phyloP scores from a whole-genome alignment of 108 stramenopile species.

The Parietichytrium sp. region DNA sequence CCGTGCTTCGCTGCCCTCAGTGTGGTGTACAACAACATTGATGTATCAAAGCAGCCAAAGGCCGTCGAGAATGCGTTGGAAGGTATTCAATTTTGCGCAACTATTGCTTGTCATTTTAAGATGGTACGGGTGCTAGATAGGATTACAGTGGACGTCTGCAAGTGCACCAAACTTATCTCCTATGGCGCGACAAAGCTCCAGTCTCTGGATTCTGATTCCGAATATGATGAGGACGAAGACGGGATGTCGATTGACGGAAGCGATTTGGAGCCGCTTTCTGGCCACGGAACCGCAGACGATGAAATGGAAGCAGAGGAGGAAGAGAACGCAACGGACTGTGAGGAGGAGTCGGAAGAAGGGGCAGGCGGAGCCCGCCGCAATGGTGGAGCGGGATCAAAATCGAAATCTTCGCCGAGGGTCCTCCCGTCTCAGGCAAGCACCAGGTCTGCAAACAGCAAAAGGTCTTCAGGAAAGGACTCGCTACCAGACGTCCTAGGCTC shows the following conservation, averaged over 20 bases:
- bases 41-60: neutral
- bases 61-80: conserved; percentile 23
- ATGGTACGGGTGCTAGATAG: conserved; percentile 27
- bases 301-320: neutral
- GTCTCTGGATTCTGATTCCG: neutral
- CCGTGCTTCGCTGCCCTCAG: conserved; percentile 14
- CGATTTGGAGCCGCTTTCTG: neutral
- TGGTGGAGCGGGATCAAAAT: neutral
- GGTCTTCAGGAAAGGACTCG: too few species aligned
- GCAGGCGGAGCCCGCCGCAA: neutral
- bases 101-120: neutral
- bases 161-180: neutral
- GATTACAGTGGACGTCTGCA: conserved; percentile 18
- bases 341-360: too few species aligned
- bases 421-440: too few species aligned
- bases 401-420: too few species aligned
- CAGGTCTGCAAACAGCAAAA: too few species aligned
- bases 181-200: neutral
- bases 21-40: neutral
- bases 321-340: too few species aligned
- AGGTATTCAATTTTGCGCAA: conserved; percentile 5
- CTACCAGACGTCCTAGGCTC: conserved; percentile 18
- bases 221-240: conserved; percentile 9
- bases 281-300: neutral
- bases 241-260: neutral